A percentile compares a stretch with the other conserved stretches of the same genome.
Evolutionary conservation across 257 asterid species (phyloP).

Genomic region (Handroanthus guayacan): DNA sequence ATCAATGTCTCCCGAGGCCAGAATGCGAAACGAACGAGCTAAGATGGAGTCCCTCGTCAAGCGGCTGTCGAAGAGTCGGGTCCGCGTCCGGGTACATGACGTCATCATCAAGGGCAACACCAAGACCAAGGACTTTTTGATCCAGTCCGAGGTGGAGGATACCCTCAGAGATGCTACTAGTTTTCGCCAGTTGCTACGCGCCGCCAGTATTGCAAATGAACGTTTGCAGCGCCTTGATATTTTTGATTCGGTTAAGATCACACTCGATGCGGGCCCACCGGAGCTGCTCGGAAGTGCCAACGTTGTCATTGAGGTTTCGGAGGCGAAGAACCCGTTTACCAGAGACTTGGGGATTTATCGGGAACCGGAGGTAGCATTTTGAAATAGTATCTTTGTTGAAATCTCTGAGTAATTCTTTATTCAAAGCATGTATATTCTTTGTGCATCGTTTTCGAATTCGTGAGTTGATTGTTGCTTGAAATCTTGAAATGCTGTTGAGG

Average conservation of each 20-base stretch:
- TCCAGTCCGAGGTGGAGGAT: slow-evolving; percentile 56
- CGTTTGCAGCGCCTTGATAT: slow-evolving; percentile 57
- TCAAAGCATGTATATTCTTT: neutral
- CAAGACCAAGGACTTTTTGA: slow-evolving; percentile 58
- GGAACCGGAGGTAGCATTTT: slow-evolving; percentile 59
- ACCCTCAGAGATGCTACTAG: slow-evolving; percentile 53
- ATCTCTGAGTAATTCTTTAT: neutral
- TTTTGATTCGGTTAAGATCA: slow-evolving; percentile 61
- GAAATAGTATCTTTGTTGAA: neutral
- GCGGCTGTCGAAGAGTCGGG: slow-evolving; percentile 54
- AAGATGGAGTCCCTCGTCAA: slow-evolving; percentile 53
- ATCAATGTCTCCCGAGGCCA: slow-evolving; percentile 34
- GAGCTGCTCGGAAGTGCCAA: slow-evolving; percentile 70
- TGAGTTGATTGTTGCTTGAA: slow-evolving; percentile 20
- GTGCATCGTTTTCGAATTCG: neutral
- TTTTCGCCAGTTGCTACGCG: slow-evolving; percentile 59
- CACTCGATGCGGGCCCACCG: slow-evolving; percentile 66
- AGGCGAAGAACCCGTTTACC: slow-evolving; percentile 50
- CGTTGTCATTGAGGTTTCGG: slow-evolving; percentile 62
- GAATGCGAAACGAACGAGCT: slow-evolving; percentile 45
- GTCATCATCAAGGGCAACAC: slow-evolving; percentile 64
- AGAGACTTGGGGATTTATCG: slow-evolving; percentile 62
- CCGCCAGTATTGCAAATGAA: slow-evolving; percentile 51
- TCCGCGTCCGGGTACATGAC: slow-evolving; percentile 65
- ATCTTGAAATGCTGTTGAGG: slow-evolving; percentile 8